A percentile compares a stretch with the other conserved stretches of the same genome.
Conservation (phyloP, 345 rosid genomes). For the Alliaria petiolata region DNA sequence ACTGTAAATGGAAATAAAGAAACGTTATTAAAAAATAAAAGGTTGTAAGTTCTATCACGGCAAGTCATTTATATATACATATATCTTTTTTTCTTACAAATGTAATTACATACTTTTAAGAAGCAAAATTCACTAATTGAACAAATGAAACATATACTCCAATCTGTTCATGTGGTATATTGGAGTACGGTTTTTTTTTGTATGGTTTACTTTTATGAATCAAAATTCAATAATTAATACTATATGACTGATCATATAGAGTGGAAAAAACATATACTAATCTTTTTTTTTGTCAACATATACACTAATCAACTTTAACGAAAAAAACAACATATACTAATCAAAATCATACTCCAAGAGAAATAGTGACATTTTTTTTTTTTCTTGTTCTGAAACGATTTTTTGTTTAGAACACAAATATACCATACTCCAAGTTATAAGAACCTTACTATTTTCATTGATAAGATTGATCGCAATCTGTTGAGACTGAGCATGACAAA, state of each 20-base stretch:
- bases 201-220: background rate
- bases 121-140: background rate
- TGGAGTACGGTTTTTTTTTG: too few relatives aligned
- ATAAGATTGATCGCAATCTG: background rate
- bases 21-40: background rate
- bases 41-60: constrained; percentile 16
- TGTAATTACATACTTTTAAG: background rate
- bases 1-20: background rate
- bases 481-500: background rate
- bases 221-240: background rate
- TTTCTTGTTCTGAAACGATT: background rate
- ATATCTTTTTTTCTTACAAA: background rate
- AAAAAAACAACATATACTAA: too few relatives aligned
- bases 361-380: too few relatives aligned
- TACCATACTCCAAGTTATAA: too few relatives aligned
- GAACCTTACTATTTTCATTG: background rate
- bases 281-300: too few relatives aligned
- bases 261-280: too few relatives aligned
- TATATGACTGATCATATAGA: too few relatives aligned
- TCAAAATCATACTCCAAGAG: too few relatives aligned
- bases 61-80: background rate
- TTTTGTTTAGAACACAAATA: background rate
- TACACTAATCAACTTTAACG: too few relatives aligned
- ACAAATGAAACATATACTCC: background rate
- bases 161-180: too few relatives aligned